Base-by-base conservation (phyloP, 2,329 filamentous ascomycete species). In the Pseudogymnoascus sp. region DNA sequence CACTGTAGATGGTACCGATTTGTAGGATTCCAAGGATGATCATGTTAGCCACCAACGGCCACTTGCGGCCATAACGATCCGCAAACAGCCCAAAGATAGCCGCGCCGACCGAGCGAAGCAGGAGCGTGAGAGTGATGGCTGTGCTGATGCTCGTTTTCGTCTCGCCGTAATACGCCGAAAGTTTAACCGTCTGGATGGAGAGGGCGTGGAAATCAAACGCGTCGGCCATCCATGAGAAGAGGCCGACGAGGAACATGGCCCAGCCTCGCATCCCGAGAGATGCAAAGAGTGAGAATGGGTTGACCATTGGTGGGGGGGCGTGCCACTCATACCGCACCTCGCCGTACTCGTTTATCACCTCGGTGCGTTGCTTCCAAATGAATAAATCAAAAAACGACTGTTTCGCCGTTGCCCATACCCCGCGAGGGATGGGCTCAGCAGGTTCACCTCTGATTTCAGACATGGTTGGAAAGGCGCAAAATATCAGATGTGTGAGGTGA, bases 1-100 rank as follows among this genome's bases (percentile, higher is more conserved):
- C 58, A 70, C 84, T 82, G 75, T 90, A 92, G 68, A 90, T 90
- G 29, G 89, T 92, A 31, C 84, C 88, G 63, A 92, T 83, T 71
- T 89, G 84, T 3, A 88, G 75, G 21, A 82, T 70, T 44, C 85
- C 85, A 3, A 90, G 78, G 24, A 90, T 75, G 63, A 92, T 77
- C 84, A 92, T 89, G 77, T 93, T 93, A 68, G 84, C 68, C 7
- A 92, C 86, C 86, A 92, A 90, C 47, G 89, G 89, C 86, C 88
- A 90, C 75, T 92, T 92, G 61, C 89, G 83, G 4, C 90, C 90
- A 71, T 84, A 93, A 64, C 84, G 84, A 73, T 94, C 90, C 67
- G 88, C 87, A 1, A 87, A 84, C 15, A 92, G 77, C 62, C 90
- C 90, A 64, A 94, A 93, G 70, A 83, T 69, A 13, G 86, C 87